A percentile compares a stretch with the other conserved stretches of the same genome.
These are phyloP conservation scores for Chlamydomonas schloesseri DNA, from an alignment of 139 green algal genomes.

Conservation along the genomic window DNA sequence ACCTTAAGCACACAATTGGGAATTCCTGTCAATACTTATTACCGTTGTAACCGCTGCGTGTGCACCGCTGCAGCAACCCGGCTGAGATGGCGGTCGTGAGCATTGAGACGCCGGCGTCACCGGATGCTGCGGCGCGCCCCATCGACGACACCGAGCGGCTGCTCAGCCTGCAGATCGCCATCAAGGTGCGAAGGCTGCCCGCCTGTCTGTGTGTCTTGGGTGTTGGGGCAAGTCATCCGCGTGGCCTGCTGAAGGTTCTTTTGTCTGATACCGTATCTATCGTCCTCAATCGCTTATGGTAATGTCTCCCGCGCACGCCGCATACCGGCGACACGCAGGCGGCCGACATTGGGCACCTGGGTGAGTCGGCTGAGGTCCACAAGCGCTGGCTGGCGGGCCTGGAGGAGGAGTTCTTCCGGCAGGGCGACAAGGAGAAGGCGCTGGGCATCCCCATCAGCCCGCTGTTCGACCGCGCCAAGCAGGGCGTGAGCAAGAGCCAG, in stretches of 20 bases:
- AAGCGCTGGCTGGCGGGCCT: constrained; percentile 27
- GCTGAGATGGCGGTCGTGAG: background rate
- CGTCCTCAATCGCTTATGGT: no score
- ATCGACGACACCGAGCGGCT: constrained; percentile 33
- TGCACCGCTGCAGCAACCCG: background rate
- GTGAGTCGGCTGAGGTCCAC: constrained; percentile 54
- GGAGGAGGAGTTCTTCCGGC: constrained; percentile 66
- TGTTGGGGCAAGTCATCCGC: no score
- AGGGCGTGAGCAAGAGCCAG: constrained; percentile 66
- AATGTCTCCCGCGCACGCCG: no score
- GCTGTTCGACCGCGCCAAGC: constrained; percentile 64
- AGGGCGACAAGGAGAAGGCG: constrained; percentile 61
- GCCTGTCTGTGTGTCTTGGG: no score
- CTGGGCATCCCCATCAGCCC: constrained; percentile 46
- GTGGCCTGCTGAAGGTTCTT: no score
- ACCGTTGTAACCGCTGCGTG: background rate
- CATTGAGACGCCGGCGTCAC: background rate
- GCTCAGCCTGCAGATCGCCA: constrained; percentile 45
- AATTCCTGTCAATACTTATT: no score
- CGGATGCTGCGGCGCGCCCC: background rate
- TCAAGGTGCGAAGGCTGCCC: constrained; percentile 44
- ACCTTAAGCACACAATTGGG: no score
- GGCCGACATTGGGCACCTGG: constrained; percentile 57
- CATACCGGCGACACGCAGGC: no score
- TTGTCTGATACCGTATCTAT: no score